Evolutionary conservation across 192 early-diverging fungal species (phyloP), one percentile per base, ranked within the genome.

Genomic region (Gorgonomyces haynaldii): DNA sequence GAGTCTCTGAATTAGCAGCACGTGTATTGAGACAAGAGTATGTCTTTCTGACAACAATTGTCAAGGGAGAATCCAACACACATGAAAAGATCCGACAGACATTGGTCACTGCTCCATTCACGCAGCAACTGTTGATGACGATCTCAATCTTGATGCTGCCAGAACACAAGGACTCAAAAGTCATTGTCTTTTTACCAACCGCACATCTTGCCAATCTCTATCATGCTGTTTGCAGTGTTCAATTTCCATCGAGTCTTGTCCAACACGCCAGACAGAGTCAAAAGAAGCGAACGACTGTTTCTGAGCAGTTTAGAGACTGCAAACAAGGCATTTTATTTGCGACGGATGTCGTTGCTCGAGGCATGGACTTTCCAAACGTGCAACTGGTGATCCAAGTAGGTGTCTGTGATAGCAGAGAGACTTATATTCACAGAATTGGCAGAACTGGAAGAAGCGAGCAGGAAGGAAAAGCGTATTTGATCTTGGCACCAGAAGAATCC

Each of bases 281-380:
- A 54, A 56, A 58, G 5, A 64, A 69, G 39, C 83, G 86, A 31
- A 72, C 73, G 13, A 75, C 70, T 21, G 76, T 74, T 2, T 81
- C 83, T 1, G 70, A 83, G 37, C 53, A 53, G 12, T 94, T 94
- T 76, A 69, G 86, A 40, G 61, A 46, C 4, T 52, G 53, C 2
- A 26, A 26, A n/a, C n/a, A 15, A n/a, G 60, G 74, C 29, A 77
- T 96, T 32, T 62, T 96, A 56, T 70, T 93, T 45, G 85, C 89
- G 1, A 84, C 88, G 3, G 92, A 93, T 55, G 88, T 96, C 1
- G 84, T 84, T 43, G 92, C 92, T 32, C 87, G 92, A 50, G 92
- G 92, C 28, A 84, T 96, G 34, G 92, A 96, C 62, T 92, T 88
- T 46, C 89, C 90, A 2, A 81, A 79, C 58, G 89, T 96, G 6